Base-by-base conservation (phyloP, 177 flowering plant genomes). In the Vitis hybrid region DNA sequence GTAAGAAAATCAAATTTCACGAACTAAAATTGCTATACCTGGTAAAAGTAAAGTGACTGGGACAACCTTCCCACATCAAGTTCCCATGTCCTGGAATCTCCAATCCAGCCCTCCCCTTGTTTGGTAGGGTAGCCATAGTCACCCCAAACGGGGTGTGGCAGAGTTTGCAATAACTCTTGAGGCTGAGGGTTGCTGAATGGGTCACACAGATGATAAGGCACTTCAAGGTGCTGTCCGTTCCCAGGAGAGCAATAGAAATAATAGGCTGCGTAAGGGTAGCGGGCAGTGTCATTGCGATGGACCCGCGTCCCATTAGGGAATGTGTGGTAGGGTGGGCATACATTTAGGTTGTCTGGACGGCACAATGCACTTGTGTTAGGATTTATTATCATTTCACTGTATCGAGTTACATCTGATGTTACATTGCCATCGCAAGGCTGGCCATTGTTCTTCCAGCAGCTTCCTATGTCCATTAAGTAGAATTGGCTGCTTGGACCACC, bases 381-480 rank as follows among this genome's bases (percentile, higher is more conserved):
- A 66, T 90, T 92, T 3, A 92, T 71, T 74, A 90, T 90, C 97
- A 92, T 90, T 73, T 92, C 93, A 48, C 87, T 89, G 78, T 92
- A 89, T 2, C 96, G 71, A 10, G 96, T 90, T 1, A 92, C 91
- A 48, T 92, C 93, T 0, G 91, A 70, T 2, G 80, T 71, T 1
- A 84, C 91, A 61, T 90, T 79, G 0, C 97, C 96, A 65, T 90
- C 79, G 63, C 97, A 90, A 2, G 91, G 84, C 8, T 68, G 34
- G 10, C 97, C 96, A 61, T 86, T 79, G 90, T 92, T 90, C 83
- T 92, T 92, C 97, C 97, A 92, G 66, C 95, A 90, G 68, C 96
- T 85, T 1, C 94, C 96, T n/a, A 92, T 92, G 81, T 92, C 97
- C 79, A 89, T 76, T 50, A 92, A 85, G 77, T 92, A 92, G 85